These are phyloP conservation scores for Craterostigma plantagineum DNA, from an alignment of 257 asterid genomes.

Conservation along the genomic window DNA sequence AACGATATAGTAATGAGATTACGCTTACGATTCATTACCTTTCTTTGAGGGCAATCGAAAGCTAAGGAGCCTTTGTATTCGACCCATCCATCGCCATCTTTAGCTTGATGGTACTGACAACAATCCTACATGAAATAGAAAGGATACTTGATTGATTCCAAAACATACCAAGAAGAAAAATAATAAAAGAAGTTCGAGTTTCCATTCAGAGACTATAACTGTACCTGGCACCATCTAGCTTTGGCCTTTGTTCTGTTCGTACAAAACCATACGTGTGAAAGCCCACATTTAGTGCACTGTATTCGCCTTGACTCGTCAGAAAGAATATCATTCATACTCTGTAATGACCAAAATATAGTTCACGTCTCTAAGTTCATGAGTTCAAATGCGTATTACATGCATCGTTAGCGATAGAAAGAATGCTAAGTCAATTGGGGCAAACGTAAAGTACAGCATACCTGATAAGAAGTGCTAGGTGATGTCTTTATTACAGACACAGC, in stretches of 20 bases:
- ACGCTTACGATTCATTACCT: no score
- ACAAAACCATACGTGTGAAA: constrained; percentile 91
- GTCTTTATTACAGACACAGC: constrained; percentile 57
- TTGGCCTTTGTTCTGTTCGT: constrained; percentile 76
- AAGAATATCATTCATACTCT: constrained; percentile 62
- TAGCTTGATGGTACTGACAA: constrained; percentile 95
- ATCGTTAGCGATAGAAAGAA: no score
- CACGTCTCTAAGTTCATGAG: constrained; percentile 6
- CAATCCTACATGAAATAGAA: constrained; percentile 58
- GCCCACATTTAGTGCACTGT: constrained; percentile 97
- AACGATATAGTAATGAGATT: no score
- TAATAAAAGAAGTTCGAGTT: neutral
- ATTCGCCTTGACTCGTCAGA: constrained; percentile 89
- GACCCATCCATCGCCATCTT: constrained; percentile 99
- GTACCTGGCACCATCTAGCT: constrained; percentile 99
- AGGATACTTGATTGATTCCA: constrained; percentile 8
- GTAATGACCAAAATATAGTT: constrained; percentile 5
- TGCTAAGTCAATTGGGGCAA: no score
- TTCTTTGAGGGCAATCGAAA: constrained; percentile 51
- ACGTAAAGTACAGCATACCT: constrained; percentile 21
- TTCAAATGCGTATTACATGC: neutral
- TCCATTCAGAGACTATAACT: constrained; percentile 1
- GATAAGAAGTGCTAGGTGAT: constrained; percentile 67
- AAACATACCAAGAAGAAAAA: constrained; percentile 5
- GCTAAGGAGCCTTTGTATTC: constrained; percentile 83